Evolutionary conservation across 768 basidiomycete genomes (phyloP).

Genomic region (Phaffia tasmanica): DNA sequence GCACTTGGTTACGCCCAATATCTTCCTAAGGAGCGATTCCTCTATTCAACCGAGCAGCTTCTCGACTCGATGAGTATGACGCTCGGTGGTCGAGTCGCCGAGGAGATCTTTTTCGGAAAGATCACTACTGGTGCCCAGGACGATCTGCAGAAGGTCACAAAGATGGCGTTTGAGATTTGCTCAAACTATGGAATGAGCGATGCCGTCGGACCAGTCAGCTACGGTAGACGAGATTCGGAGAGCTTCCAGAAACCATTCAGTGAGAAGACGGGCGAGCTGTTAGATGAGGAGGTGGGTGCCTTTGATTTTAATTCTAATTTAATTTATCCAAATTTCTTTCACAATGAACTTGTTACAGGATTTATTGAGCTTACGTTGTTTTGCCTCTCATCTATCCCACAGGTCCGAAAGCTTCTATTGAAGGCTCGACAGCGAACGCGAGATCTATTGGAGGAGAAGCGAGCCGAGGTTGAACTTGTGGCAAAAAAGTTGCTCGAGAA

Average conservation of each 20-base stretch:
- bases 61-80: slow-evolving; percentile 96
- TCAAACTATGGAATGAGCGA: slow-evolving; percentile 96
- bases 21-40: slow-evolving; percentile 87
- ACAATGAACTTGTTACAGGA: neutral
- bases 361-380: slow-evolving; percentile 2
- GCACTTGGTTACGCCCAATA: slow-evolving; percentile 95
- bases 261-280: slow-evolving; percentile 27
- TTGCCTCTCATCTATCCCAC: neutral
- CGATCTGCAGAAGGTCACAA: slow-evolving; percentile 93
- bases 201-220: slow-evolving; percentile 88
- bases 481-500: slow-evolving; percentile 81
- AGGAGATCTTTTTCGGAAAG: slow-evolving; percentile 90
- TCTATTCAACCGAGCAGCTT: slow-evolving; percentile 90
- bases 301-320: neutral
- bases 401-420: slow-evolving; percentile 36
- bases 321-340: neutral
- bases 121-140: slow-evolving; percentile 98
- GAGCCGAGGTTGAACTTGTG: slow-evolving; percentile 83
- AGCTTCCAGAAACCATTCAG: slow-evolving; percentile 25
- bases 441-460: slow-evolving; percentile 65
- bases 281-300: slow-evolving; percentile 26
- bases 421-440: slow-evolving; percentile 74
- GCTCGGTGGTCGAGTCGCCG: slow-evolving; percentile 89
- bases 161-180: slow-evolving; percentile 84
- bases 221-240: slow-evolving; percentile 59